Percentiles rank a stretch among this genome's conserved stretches.
These are phyloP conservation scores for Neurospora sp. DNA, from an alignment of 495 filamentous ascomycete species.

Conservation along the genomic window DNA sequence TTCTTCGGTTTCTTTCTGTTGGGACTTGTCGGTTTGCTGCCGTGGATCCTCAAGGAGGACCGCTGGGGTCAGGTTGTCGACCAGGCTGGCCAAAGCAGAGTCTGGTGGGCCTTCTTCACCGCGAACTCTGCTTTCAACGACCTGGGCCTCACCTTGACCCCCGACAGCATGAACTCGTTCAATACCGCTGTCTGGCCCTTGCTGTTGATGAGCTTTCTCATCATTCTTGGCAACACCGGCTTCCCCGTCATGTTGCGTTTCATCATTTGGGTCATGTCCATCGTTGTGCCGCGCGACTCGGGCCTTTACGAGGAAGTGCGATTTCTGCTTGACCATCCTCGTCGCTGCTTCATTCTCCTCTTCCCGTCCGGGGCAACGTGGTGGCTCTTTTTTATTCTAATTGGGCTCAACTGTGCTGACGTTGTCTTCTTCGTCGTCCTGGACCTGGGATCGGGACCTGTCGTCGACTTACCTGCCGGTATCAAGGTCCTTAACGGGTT, in stretches of 20 bases:
- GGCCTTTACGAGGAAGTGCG: conserved; percentile 76
- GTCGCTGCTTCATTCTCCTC: conserved; percentile 87
- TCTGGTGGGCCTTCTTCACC: conserved; percentile 92
- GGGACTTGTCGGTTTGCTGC: conserved; percentile 59
- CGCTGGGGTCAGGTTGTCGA: conserved; percentile 52
- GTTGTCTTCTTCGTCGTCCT: conserved; percentile 82
- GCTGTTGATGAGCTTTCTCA: conserved; percentile 65
- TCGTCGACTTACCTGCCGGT: conserved; percentile 52
- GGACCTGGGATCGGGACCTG: conserved; percentile 61
- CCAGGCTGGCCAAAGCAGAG: conserved; percentile 48
- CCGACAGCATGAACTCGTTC: conserved; percentile 88
- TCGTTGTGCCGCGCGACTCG: conserved; percentile 45
- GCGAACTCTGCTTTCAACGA: conserved; percentile 81
- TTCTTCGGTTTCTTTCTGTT: conserved; percentile 65
- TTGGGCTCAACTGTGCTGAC: conserved; percentile 72
- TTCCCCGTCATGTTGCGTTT: conserved; percentile 90
- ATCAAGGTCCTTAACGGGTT: conserved; percentile 70
- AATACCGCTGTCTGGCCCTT: conserved; percentile 64
- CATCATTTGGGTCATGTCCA: conserved; percentile 68
- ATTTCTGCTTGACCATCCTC: conserved; percentile 88
- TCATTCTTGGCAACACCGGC: conserved; percentile 87
- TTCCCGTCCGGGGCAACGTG: conserved; percentile 87
- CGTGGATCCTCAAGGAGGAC: conserved; percentile 63
- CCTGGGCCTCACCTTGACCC: conserved; percentile 75
- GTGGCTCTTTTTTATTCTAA: conserved; percentile 87